A percentile compares a stretch with the other conserved stretches of the same genome.
These are phyloP conservation scores for Emmonsia crescens DNA, from an alignment of 2,329 filamentous ascomycete species.

Conservation along the genomic window DNA sequence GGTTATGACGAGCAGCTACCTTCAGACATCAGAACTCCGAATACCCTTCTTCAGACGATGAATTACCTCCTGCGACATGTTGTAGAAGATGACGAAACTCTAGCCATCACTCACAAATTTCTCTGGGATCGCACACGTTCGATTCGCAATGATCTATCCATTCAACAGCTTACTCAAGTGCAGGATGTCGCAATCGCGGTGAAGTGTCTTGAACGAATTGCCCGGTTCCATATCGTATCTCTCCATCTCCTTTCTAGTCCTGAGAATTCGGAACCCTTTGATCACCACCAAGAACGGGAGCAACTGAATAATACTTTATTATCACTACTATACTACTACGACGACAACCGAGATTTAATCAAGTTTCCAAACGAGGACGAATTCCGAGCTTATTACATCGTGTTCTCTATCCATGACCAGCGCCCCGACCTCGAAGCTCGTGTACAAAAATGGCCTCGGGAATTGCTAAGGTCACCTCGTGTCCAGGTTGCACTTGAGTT, in stretches of 20 bases:
- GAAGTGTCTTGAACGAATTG: slow-evolving; percentile 52
- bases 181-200: slow-evolving; percentile 48
- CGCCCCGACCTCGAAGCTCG: slow-evolving; percentile 47
- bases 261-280: slow-evolving; percentile 42
- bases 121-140: slow-evolving; percentile 56
- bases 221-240: slow-evolving; percentile 52
- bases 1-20: slow-evolving; percentile 53
- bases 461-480: slow-evolving; percentile 40
- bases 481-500: slow-evolving; percentile 48
- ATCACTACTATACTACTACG: slow-evolving; percentile 51
- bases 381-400: slow-evolving; percentile 52
- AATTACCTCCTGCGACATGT: slow-evolving; percentile 42
- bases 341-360: slow-evolving; percentile 42
- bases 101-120: slow-evolving; percentile 49
- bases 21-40: slow-evolving; percentile 51
- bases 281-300: slow-evolving; percentile 50
- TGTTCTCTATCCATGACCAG: slow-evolving; percentile 43
- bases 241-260: slow-evolving; percentile 48
- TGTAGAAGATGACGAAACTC: slow-evolving; percentile 39
- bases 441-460: slow-evolving; percentile 44
- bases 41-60: slow-evolving; percentile 35
- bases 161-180: slow-evolving; percentile 48
- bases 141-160: slow-evolving; percentile 55
- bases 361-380: slow-evolving; percentile 50
- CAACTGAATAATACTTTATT: slow-evolving; percentile 53